Evolutionary conservation across 148 eudicot species (phyloP).

Genomic region (Amaranthus cruentus): DNA sequence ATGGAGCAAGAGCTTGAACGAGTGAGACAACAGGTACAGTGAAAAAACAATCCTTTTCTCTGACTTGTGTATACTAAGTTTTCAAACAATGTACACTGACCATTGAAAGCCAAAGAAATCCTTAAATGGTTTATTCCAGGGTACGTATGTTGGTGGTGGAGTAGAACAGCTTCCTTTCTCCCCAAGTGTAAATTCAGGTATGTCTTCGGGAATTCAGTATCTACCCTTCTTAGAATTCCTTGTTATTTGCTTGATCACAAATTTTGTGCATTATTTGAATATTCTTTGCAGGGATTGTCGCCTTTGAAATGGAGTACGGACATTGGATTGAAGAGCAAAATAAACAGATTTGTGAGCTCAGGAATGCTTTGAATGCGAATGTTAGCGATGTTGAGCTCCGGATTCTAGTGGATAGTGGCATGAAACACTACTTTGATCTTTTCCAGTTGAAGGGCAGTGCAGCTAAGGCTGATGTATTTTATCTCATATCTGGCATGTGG

Average conservation of each 20-base stretch:
- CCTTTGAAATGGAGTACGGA: constrained; percentile 79
- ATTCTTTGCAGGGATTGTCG: constrained; percentile 47
- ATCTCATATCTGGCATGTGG: constrained; percentile 89
- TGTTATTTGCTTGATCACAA: background rate
- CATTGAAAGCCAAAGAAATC: constrained; percentile 8
- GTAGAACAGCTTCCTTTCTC: constrained; percentile 51
- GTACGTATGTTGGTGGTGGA: constrained; percentile 49
- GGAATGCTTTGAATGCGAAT: constrained; percentile 50
- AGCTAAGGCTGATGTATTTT: constrained; percentile 73
- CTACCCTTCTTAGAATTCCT: constrained; percentile 9
- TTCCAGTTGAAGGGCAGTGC: constrained; percentile 70
- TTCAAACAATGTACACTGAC: background rate
- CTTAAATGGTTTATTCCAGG: constrained; percentile 44
- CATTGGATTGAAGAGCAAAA: constrained; percentile 84
- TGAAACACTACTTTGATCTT: constrained; percentile 74
- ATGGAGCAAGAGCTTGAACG: constrained; percentile 91
- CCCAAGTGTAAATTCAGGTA: constrained; percentile 67
- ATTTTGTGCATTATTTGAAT: background rate
- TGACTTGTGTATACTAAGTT: background rate
- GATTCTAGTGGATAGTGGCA: constrained; percentile 50
- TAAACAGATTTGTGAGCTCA: constrained; percentile 49
- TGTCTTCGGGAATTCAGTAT: constrained; percentile 18
- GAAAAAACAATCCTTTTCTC: background rate
- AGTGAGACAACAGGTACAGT: constrained; percentile 65
- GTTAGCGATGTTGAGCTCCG: constrained; percentile 49